Percentiles rank a stretch among this genome's conserved stretches.
These are phyloP conservation scores for Tricholoma saponaceum DNA, from an alignment of 768 basidiomycete genomes.

Conservation along the genomic window DNA sequence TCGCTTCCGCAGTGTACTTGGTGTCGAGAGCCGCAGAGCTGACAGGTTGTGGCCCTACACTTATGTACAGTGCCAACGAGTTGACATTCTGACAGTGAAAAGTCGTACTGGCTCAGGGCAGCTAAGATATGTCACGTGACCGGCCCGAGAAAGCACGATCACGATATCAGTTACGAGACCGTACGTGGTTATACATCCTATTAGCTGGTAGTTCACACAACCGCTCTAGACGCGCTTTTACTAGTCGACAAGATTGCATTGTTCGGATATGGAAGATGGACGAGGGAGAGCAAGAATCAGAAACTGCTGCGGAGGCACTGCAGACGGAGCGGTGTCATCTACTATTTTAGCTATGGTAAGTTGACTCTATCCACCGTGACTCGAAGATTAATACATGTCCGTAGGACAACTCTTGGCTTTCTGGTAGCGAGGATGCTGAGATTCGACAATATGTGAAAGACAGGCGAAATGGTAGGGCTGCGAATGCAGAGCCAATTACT, in stretches of 20 bases:
- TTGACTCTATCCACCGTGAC: slow-evolving; percentile 11
- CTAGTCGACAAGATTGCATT: slow-evolving; percentile 69
- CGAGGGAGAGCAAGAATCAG: slow-evolving; percentile 64
- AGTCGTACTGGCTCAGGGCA: too few species aligned
- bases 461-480: slow-evolving; percentile 50
- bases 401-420: slow-evolving; percentile 48
- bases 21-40: too few species aligned
- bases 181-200: slow-evolving; percentile 38
- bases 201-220: slow-evolving; percentile 14
- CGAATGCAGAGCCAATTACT: slow-evolving; percentile 64
- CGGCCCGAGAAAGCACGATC: too few species aligned
- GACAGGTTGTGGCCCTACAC: too few species aligned
- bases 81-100: too few species aligned
- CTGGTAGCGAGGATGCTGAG: slow-evolving; percentile 54
- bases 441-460: slow-evolving; percentile 71
- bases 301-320: slow-evolving; percentile 60
- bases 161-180: too few species aligned
- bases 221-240: slow-evolving; percentile 50
- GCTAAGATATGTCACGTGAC: too few species aligned
- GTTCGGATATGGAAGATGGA: slow-evolving; percentile 72
- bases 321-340: slow-evolving; percentile 60
- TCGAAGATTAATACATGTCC: not conserved
- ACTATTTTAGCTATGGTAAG: slow-evolving; percentile 57
- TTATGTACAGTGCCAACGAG: too few species aligned
- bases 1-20: too few species aligned